Conservation (phyloP, 116 monocot species). For the Cymodocea nodosa region DNA sequence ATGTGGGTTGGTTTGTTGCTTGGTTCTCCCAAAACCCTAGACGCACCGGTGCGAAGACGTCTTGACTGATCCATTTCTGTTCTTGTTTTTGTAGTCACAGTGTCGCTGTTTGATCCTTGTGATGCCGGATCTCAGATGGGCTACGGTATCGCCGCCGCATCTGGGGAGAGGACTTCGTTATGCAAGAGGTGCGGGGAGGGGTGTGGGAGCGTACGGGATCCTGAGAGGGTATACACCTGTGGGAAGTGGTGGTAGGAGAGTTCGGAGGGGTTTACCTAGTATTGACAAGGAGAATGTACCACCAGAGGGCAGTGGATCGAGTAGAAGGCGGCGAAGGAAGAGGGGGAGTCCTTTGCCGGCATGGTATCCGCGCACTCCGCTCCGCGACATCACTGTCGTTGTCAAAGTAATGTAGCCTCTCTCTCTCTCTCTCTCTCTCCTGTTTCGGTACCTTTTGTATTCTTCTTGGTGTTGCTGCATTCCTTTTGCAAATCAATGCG, state of each 20-base stretch:
- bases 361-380: constrained; percentile 66
- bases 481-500: too few relatives aligned
- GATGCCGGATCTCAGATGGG: not conserved
- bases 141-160: not conserved
- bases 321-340: not conserved
- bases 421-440: not conserved
- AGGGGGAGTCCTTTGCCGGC: constrained; percentile 49
- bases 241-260: not conserved
- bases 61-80: too few relatives aligned
- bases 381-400: constrained; percentile 55
- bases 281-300: constrained; percentile 47
- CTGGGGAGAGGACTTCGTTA: not conserved
- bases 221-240: not conserved
- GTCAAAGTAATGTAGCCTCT: constrained; percentile 21
- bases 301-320: constrained; percentile 1
- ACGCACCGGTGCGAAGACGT: too few relatives aligned
- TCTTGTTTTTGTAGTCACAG: too few relatives aligned
- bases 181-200: not conserved
- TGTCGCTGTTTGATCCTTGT: too few relatives aligned
- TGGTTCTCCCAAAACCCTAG: too few relatives aligned
- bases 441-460: not conserved
- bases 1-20: too few relatives aligned
- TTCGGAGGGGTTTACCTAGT: not conserved
- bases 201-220: not conserved
- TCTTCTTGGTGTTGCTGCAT: not conserved